Conservation (phyloP, 805 yeast species). For the Millerago galiae region DNA sequence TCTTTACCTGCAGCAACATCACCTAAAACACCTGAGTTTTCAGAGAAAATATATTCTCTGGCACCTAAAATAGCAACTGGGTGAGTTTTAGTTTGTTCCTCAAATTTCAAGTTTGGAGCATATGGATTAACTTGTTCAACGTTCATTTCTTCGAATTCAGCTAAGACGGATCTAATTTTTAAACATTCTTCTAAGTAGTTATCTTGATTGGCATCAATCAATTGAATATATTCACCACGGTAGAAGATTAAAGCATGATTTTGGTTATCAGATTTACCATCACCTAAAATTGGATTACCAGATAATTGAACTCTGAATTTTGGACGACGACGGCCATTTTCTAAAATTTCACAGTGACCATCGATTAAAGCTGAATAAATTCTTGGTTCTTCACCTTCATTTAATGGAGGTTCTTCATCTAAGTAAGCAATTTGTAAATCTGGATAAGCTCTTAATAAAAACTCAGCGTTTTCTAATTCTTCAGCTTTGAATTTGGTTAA, state of each 20-base stretch:
- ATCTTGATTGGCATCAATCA: conserved; percentile 84
- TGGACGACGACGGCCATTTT: conserved; percentile 69
- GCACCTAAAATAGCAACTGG: conserved; percentile 88
- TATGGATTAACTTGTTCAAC: conserved; percentile 78
- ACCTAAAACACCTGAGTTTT: conserved; percentile 78
- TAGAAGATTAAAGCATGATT: conserved; percentile 74
- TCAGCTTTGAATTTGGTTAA: conserved; percentile 64
- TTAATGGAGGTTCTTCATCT: conserved; percentile 83
- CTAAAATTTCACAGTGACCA: conserved; percentile 70
- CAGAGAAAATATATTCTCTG: conserved; percentile 81
- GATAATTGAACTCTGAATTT: conserved; percentile 71
- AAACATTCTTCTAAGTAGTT: conserved; percentile 81
- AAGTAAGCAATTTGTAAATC: conserved; percentile 86
- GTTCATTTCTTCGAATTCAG: conserved; percentile 75
- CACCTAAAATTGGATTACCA: conserved; percentile 83
- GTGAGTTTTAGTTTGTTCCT: conserved; percentile 41
- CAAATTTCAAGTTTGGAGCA: conserved; percentile 58
- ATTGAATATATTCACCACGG: conserved; percentile 80
- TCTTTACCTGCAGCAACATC: conserved; percentile 90
- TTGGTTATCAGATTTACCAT: conserved; percentile 85
- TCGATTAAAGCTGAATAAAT: conserved; percentile 74
- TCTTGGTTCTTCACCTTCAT: conserved; percentile 63
- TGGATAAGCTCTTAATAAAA: conserved; percentile 77
- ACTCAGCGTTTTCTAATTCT: conserved; percentile 75
- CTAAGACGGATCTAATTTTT: conserved; percentile 73